Base-by-base conservation (phyloP, 2,329 filamentous ascomycete genomes). In the Monilinia vaccinii-corymbosi region DNA sequence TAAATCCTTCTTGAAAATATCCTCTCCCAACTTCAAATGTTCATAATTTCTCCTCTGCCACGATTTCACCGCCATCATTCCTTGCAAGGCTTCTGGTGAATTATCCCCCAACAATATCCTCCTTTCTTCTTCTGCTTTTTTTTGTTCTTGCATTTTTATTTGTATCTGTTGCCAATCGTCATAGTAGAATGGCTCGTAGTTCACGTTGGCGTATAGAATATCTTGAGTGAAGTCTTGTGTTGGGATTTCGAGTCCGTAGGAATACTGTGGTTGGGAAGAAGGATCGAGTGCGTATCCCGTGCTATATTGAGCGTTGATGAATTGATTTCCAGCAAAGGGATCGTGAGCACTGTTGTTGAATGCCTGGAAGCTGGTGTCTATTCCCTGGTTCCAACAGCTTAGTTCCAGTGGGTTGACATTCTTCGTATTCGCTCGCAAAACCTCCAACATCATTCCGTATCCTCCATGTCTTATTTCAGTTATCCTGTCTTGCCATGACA, bases 401-500 rank as follows among this genome's bases (percentile, higher is more conserved):
- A 61, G 42, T 25, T 61, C 58, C 42, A 64, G 28, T 10, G 63
- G 63, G 45, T 64, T 64, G 10, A 64, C 32, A 21, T 57, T 58
- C 21, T 59, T 63, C 2, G 59, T 63, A 25, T 64, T 63, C 8
- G 56, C 56, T 53, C 40, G 40, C 21, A 64, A 46, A 14, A 63
- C 36, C 9, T 57, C 46, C 28, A 64, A 36, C n/a, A 64, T 56
- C 63, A 64, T 64, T 1, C 63, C 61, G 48, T 64, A 64, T 16
- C 61, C 63, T 16, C 63, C 61, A 52, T 63, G 48, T 36, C 63
- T 34, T 10, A 64, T 61, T n/a, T 60, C 51, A 2, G 52, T 40
- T 13, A 63, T 58, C 21, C 48, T 56, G 3, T 63, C 48, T n/a
- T 60, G 56, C 63, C 61, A 64, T 21, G 23, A 32, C 40, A 16